Evolutionary conservation across 495 filamentous ascomycete genomes (phyloP).

Genomic region (Neurospora cerealis): DNA sequence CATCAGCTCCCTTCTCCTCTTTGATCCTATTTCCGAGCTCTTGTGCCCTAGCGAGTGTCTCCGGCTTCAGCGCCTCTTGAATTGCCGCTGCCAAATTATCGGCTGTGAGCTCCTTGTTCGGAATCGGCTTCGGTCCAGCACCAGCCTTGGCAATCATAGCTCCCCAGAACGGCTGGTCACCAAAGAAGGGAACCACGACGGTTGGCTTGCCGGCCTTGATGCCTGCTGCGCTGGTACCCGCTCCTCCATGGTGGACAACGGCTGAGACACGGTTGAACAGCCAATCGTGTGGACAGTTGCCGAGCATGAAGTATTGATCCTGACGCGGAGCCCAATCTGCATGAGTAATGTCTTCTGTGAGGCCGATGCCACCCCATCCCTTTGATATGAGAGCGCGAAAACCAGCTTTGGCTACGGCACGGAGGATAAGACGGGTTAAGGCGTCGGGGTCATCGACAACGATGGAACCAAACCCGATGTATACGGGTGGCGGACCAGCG

Average conservation of each 20-base stretch:
- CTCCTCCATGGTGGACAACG: constrained; percentile 76
- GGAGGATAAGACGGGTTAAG: constrained; percentile 58
- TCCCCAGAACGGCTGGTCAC: constrained; percentile 81
- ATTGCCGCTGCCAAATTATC: constrained; percentile 56
- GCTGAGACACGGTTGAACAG: constrained; percentile 64
- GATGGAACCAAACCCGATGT: constrained; percentile 77
- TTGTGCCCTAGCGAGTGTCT: constrained; percentile 44
- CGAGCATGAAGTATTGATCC: constrained; percentile 65
- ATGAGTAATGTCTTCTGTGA: not conserved
- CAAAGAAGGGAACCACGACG: constrained; percentile 74
- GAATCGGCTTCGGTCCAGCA: constrained; percentile 63
- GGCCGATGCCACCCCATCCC: constrained; percentile 68
- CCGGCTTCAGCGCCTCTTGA: constrained; percentile 43
- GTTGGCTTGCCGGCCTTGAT: constrained; percentile 61
- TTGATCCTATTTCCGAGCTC: constrained; percentile 52
- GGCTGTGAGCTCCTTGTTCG: constrained; percentile 54
- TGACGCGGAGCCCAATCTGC: constrained; percentile 49
- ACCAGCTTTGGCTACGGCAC: constrained; percentile 53
- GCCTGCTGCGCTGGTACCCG: constrained; percentile 71
- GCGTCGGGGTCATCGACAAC: constrained; percentile 64
- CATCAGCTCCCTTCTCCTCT: constrained; percentile 52
- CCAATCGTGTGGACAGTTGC: constrained; percentile 76
- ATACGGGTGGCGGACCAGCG: constrained; percentile 57
- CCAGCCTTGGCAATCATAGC: constrained; percentile 61
- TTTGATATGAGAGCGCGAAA: constrained; percentile 69